Conservation (phyloP, 257 asterid genomes). For the Solanum habrochaites region DNA sequence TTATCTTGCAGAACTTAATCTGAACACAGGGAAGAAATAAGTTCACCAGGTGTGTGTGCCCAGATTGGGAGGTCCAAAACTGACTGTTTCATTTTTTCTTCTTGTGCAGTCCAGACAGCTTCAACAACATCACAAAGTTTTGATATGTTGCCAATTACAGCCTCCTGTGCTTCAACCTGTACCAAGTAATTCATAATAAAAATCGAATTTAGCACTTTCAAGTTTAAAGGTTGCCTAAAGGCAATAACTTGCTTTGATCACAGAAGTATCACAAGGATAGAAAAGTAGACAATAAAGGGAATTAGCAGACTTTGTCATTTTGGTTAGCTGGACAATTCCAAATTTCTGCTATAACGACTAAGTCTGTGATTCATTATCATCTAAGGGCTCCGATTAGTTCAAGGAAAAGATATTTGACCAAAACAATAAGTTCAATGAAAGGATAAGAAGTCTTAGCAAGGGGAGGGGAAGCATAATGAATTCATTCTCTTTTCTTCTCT, state of each 20-base stretch:
- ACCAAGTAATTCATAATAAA: background rate
- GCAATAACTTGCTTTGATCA: background rate
- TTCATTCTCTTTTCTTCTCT: background rate
- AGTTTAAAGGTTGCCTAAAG: background rate
- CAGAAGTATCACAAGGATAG: background rate
- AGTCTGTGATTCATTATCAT: background rate
- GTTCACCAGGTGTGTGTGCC: slow-evolving; percentile 44
- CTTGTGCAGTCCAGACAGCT: slow-evolving; percentile 38
- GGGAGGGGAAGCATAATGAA: background rate
- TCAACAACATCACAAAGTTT: slow-evolving; percentile 52
- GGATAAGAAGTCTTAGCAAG: background rate
- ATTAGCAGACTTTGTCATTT: background rate
- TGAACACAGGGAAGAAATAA: slow-evolving; percentile 39
- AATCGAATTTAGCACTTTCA: background rate
- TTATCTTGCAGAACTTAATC: slow-evolving; percentile 7
- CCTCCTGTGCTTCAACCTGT: slow-evolving; percentile 66
- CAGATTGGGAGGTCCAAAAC: slow-evolving; percentile 57
- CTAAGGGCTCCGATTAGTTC: background rate
- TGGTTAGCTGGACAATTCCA: background rate
- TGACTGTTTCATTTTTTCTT: slow-evolving; percentile 35
- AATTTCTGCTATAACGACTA: background rate
- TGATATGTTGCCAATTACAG: slow-evolving; percentile 25
- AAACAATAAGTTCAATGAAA: background rate
- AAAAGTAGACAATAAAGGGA: background rate
- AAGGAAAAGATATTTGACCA: background rate